Base-by-base conservation (phyloP, 345 rosid genomes). In the Stellera chamaejasme region DNA sequence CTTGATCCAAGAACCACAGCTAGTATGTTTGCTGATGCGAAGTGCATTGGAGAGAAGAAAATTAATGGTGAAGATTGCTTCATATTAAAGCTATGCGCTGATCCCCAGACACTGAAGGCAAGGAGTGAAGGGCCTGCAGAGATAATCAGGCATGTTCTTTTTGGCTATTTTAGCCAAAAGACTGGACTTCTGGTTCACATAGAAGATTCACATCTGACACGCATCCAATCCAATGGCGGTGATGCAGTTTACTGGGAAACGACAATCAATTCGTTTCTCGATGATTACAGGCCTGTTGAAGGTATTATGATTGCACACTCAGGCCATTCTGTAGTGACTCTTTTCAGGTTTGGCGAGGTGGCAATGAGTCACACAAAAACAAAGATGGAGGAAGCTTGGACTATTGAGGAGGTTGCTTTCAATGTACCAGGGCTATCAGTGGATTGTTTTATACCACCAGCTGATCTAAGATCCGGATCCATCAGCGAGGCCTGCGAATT, bases 231-330 rank as follows among this genome's bases (percentile, higher is more conserved):
- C 28, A 77, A 75, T 27, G 94, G 88, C 13, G 91, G 94, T 16
- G 93, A 81, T 62, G 78, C 89, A 14, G 87, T 85, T 46, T 83
- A 81, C 71, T 88, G 96, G 98, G 95, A 91, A 71, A 91, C 98
- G 0, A 85, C 98, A 2, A 82, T 83, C 67, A 85, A 86, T 69
- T 88, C 95, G 0, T 85, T 70, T 57, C 77, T 91, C 3, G 82
- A 85, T 2, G 93, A 91, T 67, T 91, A 91, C 69, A 82, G 84
- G 53, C 81, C 75, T 6, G 95, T 91, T 5, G 98, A 88, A 67
- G 96, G 98, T 55, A 82, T 88, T 59, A 85, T 91, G 96, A 83
- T 91, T 10, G 98, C 98, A 45, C 96, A 88, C 74, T 88, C 96
- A 0, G 96, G 98, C 5, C 88, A 75, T 19, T 83, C 96, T 3